A percentile compares a stretch with the other conserved stretches of the same genome.
Conservation (phyloP, 345 rosid genomes). For the Pugionium dolabratum region DNA sequence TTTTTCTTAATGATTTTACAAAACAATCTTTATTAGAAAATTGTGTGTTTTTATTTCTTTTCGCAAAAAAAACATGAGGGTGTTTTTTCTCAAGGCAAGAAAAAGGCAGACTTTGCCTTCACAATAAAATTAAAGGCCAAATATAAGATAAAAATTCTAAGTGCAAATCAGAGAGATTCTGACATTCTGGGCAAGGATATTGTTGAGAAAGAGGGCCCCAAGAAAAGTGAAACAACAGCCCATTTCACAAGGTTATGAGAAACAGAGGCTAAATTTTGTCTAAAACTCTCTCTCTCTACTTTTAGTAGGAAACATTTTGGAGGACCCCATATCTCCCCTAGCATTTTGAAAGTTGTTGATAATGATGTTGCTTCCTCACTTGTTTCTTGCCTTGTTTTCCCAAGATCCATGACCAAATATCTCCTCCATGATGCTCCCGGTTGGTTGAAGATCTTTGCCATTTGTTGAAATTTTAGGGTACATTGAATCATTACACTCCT, state of each 20-base stretch:
- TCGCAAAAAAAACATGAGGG: constrained; percentile 6
- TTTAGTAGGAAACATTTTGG: constrained; percentile 22
- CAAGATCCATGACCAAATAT: constrained; percentile 50
- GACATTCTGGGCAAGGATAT: constrained; percentile 31
- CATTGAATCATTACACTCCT: constrained; percentile 41
- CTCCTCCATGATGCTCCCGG: constrained; percentile 60
- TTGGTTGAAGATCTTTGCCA: constrained; percentile 56
- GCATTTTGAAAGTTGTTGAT: constrained; percentile 25
- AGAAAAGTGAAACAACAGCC: constrained; percentile 29
- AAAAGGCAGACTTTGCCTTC: constrained; percentile 10
- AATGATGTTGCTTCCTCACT: constrained; percentile 26
- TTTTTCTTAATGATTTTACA: neutral
- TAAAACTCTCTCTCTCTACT: constrained; percentile 18
- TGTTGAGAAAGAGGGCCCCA: constrained; percentile 29
- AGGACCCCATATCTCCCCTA: constrained; percentile 29
- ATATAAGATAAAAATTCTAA: constrained; percentile 2
- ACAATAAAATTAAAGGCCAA: constrained; percentile 5
- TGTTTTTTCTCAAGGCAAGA: constrained; percentile 21
- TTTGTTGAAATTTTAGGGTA: constrained; percentile 42
- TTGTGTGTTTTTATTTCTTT: neutral
- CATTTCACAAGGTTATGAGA: constrained; percentile 29
- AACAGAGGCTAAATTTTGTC: constrained; percentile 12
- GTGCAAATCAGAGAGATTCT: constrained; percentile 35
- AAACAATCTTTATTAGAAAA: neutral
- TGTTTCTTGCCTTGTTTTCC: constrained; percentile 44